Evolutionary conservation across 2,329 filamentous ascomycete genomes (phyloP), one percentile per base, ranked within the genome.

Genomic region (Byssochlamys sp.): DNA sequence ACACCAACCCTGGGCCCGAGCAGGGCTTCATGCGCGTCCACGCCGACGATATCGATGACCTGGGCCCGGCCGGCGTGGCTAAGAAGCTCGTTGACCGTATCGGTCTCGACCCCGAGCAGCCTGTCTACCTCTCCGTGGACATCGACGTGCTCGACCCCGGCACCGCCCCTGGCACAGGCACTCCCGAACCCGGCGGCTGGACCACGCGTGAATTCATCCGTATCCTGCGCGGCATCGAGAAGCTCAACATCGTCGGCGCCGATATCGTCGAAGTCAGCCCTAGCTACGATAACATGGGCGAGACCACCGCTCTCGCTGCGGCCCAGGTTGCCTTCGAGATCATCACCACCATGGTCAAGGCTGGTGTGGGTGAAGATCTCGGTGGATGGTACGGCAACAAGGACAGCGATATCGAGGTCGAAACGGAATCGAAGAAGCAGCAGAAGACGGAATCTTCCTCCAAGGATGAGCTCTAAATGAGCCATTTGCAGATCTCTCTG

Each of bases 211-310:
- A 96, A 77, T 78, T 96, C 64, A 92, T 95, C 62, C 80, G 88
- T 11, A 90, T 96, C 58, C 73, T 96, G 69, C 79, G 90, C 31
- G 90, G 89, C 0, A 82, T 96, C 49, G 91, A 96, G 75, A 82
- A 72, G 61, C 71, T 96, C 70, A 95, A 96, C 68, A 76, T 96
- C 3, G 89, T 96, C 2, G 91, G 90, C 1, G 91, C 90, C 0
- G 91, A 96, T 73, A 83, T 96, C 53, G 91, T 96, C 4, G 91
- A 96, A 78, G 89, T 95, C 7, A 84, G 87, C 50, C 91, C 91
- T 0, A 88, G 88, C 11, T 96, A 95, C 69, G 90, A 96, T 77
- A 86, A 87, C 10, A 77, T 77, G 5, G 89, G 85, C 1, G 91
- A 95, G 76, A 86, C 86, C 67, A 96, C 90, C 45, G 88, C 89